Evolutionary conservation across 2,329 filamentous ascomycete genomes (phyloP).

Genomic region (Aspergillus spinulosporus): DNA sequence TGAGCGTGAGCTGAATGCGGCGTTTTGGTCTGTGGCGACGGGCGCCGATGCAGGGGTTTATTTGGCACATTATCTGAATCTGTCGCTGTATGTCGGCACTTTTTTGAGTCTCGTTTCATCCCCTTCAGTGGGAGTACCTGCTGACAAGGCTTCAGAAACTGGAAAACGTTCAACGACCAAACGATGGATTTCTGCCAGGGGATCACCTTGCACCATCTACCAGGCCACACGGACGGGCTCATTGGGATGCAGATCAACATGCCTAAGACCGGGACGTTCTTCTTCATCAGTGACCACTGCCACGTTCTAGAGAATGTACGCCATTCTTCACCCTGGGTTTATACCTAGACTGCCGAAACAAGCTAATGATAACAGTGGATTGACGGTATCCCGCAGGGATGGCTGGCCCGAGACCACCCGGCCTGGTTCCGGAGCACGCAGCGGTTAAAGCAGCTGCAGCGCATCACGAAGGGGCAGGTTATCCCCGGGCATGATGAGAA

Average conservation of each 20-base stretch:
- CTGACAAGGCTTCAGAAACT: conserved; percentile 5
- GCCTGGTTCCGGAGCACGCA: conserved; percentile 20
- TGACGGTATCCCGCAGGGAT: conserved; percentile 18
- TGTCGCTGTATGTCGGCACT: conserved; percentile 9
- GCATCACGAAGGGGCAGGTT: conserved; percentile 14
- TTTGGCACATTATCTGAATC: conserved; percentile 14
- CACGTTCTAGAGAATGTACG: conserved; percentile 19
- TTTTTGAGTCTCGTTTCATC: neutral
- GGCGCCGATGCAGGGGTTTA: conserved; percentile 17
- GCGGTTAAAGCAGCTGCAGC: conserved; percentile 14
- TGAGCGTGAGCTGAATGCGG: conserved; percentile 13
- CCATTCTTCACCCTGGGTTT: neutral
- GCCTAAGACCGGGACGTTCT: conserved; percentile 14
- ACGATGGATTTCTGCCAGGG: conserved; percentile 18
- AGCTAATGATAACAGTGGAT: conserved; percentile 12
- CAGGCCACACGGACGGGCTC: conserved; percentile 14
- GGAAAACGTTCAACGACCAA: conserved; percentile 18
- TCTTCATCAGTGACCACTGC: conserved; percentile 19
- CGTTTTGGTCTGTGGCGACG: conserved; percentile 19
- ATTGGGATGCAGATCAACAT: conserved; percentile 19
- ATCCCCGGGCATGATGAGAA: conserved; percentile 17
- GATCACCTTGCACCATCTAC: conserved; percentile 16
- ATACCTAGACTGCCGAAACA: neutral
- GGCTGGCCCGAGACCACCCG: conserved; percentile 17
- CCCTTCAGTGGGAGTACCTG: neutral